Evolutionary conservation across 768 basidiomycete genomes (phyloP).

Genomic region (Naematelia encephala): DNA sequence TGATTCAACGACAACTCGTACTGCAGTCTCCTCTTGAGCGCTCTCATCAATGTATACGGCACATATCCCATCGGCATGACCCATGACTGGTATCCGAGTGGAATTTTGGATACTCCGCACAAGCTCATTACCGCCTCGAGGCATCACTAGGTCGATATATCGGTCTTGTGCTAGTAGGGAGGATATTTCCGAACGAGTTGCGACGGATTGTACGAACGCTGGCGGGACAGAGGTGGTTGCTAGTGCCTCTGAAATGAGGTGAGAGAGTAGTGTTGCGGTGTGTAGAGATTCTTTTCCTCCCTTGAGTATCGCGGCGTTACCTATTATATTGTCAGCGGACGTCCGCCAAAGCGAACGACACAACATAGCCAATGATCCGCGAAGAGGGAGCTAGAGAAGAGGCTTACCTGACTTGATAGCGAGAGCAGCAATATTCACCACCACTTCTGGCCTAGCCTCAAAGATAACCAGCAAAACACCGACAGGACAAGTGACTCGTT

Average conservation of each 20-base stretch:
- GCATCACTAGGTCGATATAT: slow-evolving; percentile 96
- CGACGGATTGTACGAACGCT: slow-evolving; percentile 85
- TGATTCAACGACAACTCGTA: slow-evolving; percentile 78
- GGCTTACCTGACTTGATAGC: slow-evolving; percentile 90
- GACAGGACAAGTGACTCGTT: slow-evolving; percentile 92
- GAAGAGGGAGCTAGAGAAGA: neutral
- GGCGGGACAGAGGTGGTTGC: slow-evolving; percentile 67
- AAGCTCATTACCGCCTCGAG: slow-evolving; percentile 86
- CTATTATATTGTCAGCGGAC: slow-evolving; percentile 91
- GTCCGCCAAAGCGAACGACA: no score
- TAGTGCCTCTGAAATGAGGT: slow-evolving; percentile 75
- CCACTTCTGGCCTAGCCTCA: slow-evolving; percentile 94
- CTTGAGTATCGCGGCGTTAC: slow-evolving; percentile 94
- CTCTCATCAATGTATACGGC: slow-evolving; percentile 80
- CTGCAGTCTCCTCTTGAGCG: slow-evolving; percentile 74
- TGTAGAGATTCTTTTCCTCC: slow-evolving; percentile 91
- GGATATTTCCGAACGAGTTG: slow-evolving; percentile 86
- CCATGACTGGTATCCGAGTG: slow-evolving; percentile 96
- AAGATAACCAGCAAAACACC: slow-evolving; percentile 96
- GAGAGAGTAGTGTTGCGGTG: slow-evolving; percentile 71
- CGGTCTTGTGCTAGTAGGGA: slow-evolving; percentile 78
- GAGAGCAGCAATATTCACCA: slow-evolving; percentile 91
- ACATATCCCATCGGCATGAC: slow-evolving; percentile 95
- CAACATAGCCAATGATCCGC: slow-evolving; percentile 62
- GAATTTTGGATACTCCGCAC: slow-evolving; percentile 82